Evolutionary conservation across 225 moss, liverwort and hornwort species (phyloP), one percentile per base, ranked within the genome.

Genomic region (Marchantia paleacea): DNA sequence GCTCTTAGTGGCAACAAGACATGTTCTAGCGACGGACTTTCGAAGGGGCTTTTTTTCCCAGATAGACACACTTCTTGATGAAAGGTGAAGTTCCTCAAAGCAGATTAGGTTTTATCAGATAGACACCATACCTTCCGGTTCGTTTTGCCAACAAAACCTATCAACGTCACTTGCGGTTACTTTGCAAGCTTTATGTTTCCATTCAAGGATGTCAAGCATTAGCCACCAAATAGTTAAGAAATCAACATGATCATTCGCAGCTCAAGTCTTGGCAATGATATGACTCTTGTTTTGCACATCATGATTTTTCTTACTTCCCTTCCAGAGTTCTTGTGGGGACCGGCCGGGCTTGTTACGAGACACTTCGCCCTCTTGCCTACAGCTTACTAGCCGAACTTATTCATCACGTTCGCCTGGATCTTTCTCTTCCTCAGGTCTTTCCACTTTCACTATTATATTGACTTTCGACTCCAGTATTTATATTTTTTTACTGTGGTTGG

Each of bases 281-380:
- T 24, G 52, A 73, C 24, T 73, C n/a, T 73, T 52, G 13, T 58
- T 52, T 6, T 75, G 26, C 51, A 14, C 24, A 14, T 54, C 26
- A 14, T 75, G 52, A 75, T 13, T 8, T 75, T 0, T 11, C 51
- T n/a, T 72, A n/a, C 24, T 47, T 25, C 47, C 65, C 28, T 88
- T 64, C 55, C 95, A 99, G 99, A 89, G 99, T 99, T 82, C 90
- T 99, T 84, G 99, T 99, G 67, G 99, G 99, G 80, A 95, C 92
- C 75, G 99, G 99, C 73, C 90, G 95, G 79, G 99, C 99, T 73
- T 99, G 99, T 86, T 99, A 95, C 85, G 99, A 99, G 87, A 99
- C 94, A 55, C 95, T 99, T 76, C 90, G 99, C 85, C 99, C 99
- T 81, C 91, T 99, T 76, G 99, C 99, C 54, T 99, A 95, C 77